phyloP scores from a whole-genome alignment of 139 green algal species.

The Chlamydomonas sp. region DNA sequence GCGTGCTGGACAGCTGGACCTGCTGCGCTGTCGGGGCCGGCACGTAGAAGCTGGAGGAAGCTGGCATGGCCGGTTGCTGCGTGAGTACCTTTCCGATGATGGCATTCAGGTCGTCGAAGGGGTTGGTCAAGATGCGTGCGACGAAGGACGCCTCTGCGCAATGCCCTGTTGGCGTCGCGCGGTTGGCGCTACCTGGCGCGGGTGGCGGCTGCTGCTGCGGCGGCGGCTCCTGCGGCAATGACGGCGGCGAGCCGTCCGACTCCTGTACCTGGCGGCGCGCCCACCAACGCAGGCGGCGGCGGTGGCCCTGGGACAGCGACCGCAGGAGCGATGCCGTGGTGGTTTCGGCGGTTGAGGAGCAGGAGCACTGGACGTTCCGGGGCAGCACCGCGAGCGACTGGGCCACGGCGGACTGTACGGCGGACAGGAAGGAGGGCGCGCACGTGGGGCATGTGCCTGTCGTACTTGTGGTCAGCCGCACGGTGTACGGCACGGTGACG shows the following conservation, averaged over 20 bases:
- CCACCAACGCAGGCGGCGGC: too few species aligned
- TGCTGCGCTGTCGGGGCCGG: slow-evolving; percentile 10
- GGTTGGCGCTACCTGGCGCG: background rate
- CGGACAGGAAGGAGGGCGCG: background rate
- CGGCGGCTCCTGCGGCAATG: background rate
- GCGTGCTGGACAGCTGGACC: background rate
- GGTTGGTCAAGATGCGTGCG: background rate
- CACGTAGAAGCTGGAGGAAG: background rate
- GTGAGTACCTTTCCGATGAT: slow-evolving; percentile 3
- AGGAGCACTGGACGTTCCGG: background rate
- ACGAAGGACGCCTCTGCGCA: slow-evolving; percentile 14
- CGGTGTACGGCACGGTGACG: slow-evolving; percentile 7
- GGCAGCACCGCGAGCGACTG: background rate
- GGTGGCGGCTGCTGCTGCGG: background rate
- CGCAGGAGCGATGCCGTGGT: too few species aligned
- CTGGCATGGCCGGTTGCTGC: background rate
- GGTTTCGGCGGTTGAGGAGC: background rate
- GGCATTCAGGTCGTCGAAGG: background rate
- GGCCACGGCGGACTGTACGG: background rate
- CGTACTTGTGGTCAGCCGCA: background rate
- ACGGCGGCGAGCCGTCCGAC: background rate
- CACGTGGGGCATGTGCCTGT: slow-evolving; percentile 1
- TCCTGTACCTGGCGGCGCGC: background rate
- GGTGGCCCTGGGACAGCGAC: too few species aligned
- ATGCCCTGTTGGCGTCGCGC: background rate